These are phyloP conservation scores for Flagelloscypha sp. DNA, from an alignment of 768 basidiomycete genomes.

Conservation along the genomic window DNA sequence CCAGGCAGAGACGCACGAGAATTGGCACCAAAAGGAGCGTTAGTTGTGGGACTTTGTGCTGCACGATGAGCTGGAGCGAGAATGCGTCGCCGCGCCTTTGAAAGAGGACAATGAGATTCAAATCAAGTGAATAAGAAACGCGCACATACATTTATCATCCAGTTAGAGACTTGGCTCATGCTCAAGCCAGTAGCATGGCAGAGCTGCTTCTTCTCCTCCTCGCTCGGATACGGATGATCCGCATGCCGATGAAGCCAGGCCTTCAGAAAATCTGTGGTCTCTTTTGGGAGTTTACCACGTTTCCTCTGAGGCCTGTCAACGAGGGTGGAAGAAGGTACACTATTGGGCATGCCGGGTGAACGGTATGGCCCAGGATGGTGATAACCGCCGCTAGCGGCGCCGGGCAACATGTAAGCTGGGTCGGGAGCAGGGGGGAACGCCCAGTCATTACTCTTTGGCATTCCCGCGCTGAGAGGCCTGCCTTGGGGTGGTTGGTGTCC, in stretches of 20 bases:
- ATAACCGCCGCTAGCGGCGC: no score
- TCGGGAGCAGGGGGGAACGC: no score
- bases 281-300: conserved; percentile 83
- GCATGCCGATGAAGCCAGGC: conserved; percentile 84
- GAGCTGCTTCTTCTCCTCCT: conserved; percentile 86
- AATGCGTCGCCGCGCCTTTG: conserved; percentile 72
- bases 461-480: no score
- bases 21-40: conserved; percentile 68
- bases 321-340: conserved; percentile 45
- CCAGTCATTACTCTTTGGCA: no score
- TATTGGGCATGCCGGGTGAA: no score
- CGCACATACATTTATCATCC: conserved; percentile 77
- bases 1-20: conserved; percentile 28
- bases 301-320: conserved; percentile 75
- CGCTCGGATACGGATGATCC: conserved; percentile 83
- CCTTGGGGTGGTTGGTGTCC: no score
- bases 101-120: no score
- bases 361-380: no score
- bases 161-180: conserved; percentile 87
- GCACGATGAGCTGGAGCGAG: conserved; percentile 76
- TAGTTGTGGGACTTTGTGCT: conserved; percentile 69
- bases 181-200: conserved; percentile 80
- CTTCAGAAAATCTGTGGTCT: conserved; percentile 83
- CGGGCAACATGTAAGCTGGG: no score
- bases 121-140: no score